phyloP scores from a whole-genome alignment of 495 filamentous ascomycete species.

The Talaromyces ruber region DNA sequence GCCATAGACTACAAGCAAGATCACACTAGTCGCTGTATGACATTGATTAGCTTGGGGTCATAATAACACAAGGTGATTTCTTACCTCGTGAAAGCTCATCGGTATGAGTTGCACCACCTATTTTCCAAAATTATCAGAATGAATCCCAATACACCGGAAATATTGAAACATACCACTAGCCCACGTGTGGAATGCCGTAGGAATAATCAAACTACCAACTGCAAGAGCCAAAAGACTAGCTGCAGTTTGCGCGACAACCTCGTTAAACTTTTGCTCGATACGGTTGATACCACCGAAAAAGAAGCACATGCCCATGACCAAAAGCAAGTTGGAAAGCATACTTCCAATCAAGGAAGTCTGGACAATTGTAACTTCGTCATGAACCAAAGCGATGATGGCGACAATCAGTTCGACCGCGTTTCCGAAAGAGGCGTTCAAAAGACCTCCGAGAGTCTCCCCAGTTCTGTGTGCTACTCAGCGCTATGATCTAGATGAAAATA shows the following conservation, averaged over 20 bases:
- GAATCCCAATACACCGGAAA: neutral
- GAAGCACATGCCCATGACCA: conserved; percentile 92
- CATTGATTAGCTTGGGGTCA: neutral
- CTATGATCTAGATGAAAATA: neutral
- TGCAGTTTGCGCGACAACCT: conserved; percentile 87
- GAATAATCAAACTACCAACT: conserved; percentile 75
- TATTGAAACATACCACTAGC: conserved; percentile 22
- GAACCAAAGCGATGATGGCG: conserved; percentile 68
- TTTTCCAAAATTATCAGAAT: neutral
- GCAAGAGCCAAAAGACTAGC: conserved; percentile 73
- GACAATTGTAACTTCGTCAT: conserved; percentile 74
- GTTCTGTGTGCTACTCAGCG: conserved; percentile 19
- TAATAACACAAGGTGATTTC: neutral
- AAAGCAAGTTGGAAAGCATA: conserved; percentile 84
- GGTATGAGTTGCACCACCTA: conserved; percentile 7
- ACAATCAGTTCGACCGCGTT: conserved; percentile 94
- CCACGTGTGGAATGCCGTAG: conserved; percentile 70
- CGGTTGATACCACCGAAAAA: conserved; percentile 79
- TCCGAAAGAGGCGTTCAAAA: conserved; percentile 80
- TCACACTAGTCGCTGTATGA: conserved; percentile 52
- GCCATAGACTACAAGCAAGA: conserved; percentile 68
- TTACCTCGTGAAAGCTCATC: conserved; percentile 28
- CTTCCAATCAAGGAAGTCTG: conserved; percentile 87
- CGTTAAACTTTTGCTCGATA: conserved; percentile 82
- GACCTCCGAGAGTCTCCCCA: conserved; percentile 77